phyloP scores from a whole-genome alignment of 2,329 filamentous ascomycete genomes.

The Fusarium subtropicale region DNA sequence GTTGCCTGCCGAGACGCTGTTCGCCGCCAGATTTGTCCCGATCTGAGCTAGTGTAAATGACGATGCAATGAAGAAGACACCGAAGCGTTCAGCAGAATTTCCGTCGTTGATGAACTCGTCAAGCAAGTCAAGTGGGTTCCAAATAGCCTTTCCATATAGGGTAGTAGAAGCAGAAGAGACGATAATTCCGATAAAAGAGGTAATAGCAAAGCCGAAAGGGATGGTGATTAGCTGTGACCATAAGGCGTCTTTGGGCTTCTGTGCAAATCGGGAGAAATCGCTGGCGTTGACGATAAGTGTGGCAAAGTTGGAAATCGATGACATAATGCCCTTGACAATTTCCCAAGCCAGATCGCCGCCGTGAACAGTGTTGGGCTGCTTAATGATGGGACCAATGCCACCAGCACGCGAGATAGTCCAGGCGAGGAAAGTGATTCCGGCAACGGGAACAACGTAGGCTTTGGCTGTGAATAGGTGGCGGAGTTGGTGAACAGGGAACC shows the following conservation, averaged over 20 bases:
- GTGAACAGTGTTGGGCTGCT: slow-evolving; percentile 70
- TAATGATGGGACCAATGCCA: slow-evolving; percentile 84
- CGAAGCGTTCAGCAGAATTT: slow-evolving; percentile 75
- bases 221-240: slow-evolving; percentile 85
- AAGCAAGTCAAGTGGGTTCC: slow-evolving; percentile 78
- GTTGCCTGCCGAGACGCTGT: slow-evolving; percentile 65
- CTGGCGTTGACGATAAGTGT: slow-evolving; percentile 86
- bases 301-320: slow-evolving; percentile 89
- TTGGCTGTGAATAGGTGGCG: slow-evolving; percentile 93
- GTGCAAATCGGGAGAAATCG: slow-evolving; percentile 87
- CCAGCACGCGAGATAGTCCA: slow-evolving; percentile 87
- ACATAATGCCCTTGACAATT: slow-evolving; percentile 88
- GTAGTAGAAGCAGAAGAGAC: slow-evolving; percentile 79
- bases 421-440: slow-evolving; percentile 87
- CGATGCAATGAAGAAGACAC: slow-evolving; percentile 77
- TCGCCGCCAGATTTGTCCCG: too few relatives aligned
- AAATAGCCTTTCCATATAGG: slow-evolving; percentile 75
- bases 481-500: slow-evolving; percentile 89
- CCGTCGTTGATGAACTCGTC: slow-evolving; percentile 76
- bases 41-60: slow-evolving; percentile 75
- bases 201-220: slow-evolving; percentile 77
- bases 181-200: slow-evolving; percentile 85
- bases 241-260: slow-evolving; percentile 78
- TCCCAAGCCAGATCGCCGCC: slow-evolving; percentile 83
- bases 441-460: slow-evolving; percentile 82